Evolutionary conservation across 1,139 yeast species (phyloP), one percentile per base, ranked within the genome.

Genomic region (Pneumocystis oryctolagi): DNA sequence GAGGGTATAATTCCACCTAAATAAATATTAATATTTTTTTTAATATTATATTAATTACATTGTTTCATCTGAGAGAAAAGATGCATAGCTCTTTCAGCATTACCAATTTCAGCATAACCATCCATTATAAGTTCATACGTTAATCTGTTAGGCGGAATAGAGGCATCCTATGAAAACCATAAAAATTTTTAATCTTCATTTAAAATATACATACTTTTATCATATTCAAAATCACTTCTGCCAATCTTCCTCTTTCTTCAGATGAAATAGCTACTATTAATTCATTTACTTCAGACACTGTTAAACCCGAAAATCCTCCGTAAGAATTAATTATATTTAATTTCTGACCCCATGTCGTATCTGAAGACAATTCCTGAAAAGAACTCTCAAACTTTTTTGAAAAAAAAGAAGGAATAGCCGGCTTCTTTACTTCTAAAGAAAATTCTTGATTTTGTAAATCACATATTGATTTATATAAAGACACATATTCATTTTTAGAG

Each of bases 301-400:
- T 56, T 16, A 64, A 47, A 2, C 35, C 59, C 14, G 9, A 28
- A 6, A 57, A 28, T 16, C 58, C 62, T 5, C 47, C 30, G 9
- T 18, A 12, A 20, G 20, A 25, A 28, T 30, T 9, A 6, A 62
- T 37, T 14, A 37, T 37, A 14, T 14, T 37, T 16, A 37, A 16
- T 37, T 37, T 37, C 89, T 87, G 89, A 89, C 79, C 16, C 40
- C 40, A 37, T 37, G 40, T 37, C 9, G 18, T 16, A 14, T 37
- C 18, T 2, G 16, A 16, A 37, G 1, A 9, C 18, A 16, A 5
- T 37, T 37, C 40, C 14, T 37, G 40, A 12, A n/a, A 12, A 2
- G 8, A 8, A 25, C 5, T 20, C 12, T 12, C 20, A 47, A 47
- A 5, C n/a, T 14, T 47, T 12, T 47, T 12, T n/a, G 3, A 8